Evolutionary conservation across 257 asterid species (phyloP).

Genomic region (Solanum sejunctum): DNA sequence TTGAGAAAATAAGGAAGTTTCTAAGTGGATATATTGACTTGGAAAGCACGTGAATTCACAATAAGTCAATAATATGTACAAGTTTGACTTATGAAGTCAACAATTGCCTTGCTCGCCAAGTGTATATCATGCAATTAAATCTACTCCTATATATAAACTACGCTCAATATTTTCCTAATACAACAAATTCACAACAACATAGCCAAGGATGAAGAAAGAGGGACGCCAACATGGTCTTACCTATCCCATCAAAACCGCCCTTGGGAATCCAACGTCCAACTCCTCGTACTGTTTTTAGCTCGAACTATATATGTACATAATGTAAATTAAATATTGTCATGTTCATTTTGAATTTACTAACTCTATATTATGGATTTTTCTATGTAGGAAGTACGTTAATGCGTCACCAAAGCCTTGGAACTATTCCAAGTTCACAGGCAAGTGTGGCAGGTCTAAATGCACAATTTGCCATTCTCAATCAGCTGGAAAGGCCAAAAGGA

Average conservation of each 20-base stretch:
- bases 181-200: neutral
- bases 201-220: neutral
- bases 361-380: neutral
- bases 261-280: constrained; percentile 14
- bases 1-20: neutral
- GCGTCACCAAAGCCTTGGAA: constrained; percentile 63
- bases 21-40: neutral
- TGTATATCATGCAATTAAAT: neutral
- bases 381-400: neutral
- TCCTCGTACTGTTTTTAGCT: constrained; percentile 8
- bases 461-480: constrained; percentile 35
- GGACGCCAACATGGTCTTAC: constrained; percentile 54
- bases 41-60: neutral
- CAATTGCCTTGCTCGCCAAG: neutral
- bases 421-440: constrained; percentile 77
- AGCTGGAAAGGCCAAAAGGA: constrained; percentile 46
- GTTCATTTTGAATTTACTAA: neutral
- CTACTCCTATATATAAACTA: neutral
- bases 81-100: neutral
- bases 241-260: constrained; percentile 18
- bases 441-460: constrained; percentile 51
- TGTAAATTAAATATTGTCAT: neutral
- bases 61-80: neutral
- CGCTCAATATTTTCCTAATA: neutral
- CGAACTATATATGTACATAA: neutral